phyloP scores from a whole-genome alignment of 306 rosid genomes.

The Acacia crassicarpa region DNA sequence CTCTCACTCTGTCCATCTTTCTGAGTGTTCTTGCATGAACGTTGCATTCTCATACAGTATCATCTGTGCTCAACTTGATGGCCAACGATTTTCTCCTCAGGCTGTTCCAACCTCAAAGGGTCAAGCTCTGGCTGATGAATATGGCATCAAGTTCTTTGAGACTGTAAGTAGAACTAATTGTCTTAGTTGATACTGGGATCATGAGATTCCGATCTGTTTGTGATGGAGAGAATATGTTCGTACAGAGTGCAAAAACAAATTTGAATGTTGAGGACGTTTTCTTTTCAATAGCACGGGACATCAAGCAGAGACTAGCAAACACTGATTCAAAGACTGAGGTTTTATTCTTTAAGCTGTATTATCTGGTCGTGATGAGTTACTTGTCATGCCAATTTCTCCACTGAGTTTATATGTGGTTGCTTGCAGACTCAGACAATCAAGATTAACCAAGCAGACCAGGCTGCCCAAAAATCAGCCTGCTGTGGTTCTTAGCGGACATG shows the following conservation, averaged over 20 bases:
- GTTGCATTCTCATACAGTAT: slow-evolving; percentile 8
- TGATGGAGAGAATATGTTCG: slow-evolving; percentile 31
- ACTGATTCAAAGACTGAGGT: slow-evolving; percentile 84
- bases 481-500: slow-evolving; percentile 55
- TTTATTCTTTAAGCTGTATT: slow-evolving; percentile 16
- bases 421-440: slow-evolving; percentile 80
- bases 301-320: slow-evolving; percentile 81
- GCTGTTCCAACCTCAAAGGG: slow-evolving; percentile 89
- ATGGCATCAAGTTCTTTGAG: slow-evolving; percentile 85
- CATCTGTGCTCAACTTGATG: slow-evolving; percentile 21
- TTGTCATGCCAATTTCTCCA: slow-evolving; percentile 7
- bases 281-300: slow-evolving; percentile 82
- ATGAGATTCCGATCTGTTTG: not conserved
- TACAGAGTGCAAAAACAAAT: slow-evolving; percentile 88
- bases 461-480: slow-evolving; percentile 69
- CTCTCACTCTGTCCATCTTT: slow-evolving; percentile 6
- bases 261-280: slow-evolving; percentile 87
- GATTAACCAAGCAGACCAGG: slow-evolving; percentile 70
- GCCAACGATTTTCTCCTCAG: slow-evolving; percentile 38
- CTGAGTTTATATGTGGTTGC: not conserved
- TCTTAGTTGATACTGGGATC: slow-evolving; percentile 16
- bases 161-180: slow-evolving; percentile 53
- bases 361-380: slow-evolving; percentile 3
- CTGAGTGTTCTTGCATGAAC: not conserved
- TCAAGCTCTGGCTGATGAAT: slow-evolving; percentile 83